Conservation (phyloP, 352 stramenopile genomes). For the Globisporangium uncinulatum region DNA sequence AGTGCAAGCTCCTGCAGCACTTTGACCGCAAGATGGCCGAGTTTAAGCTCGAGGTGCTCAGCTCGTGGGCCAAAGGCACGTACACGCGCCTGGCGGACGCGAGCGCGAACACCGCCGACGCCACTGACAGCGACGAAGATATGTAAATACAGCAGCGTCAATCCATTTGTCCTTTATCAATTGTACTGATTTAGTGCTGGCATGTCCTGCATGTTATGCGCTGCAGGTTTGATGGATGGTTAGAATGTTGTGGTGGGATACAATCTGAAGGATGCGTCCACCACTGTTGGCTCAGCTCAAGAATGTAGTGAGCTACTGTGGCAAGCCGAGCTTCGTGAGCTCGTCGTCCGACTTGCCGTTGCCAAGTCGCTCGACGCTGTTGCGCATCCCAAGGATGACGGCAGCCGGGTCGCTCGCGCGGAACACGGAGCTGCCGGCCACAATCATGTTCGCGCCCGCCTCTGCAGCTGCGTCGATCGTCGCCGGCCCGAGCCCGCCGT, state of each 20-base stretch:
- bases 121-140: conserved; percentile 24
- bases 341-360: conserved; percentile 69
- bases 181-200: no score
- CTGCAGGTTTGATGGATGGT: neutral
- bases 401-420: conserved; percentile 55
- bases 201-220: neutral
- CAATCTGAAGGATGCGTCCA: no score
- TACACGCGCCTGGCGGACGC: conserved; percentile 66
- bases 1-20: conserved; percentile 94
- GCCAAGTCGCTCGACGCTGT: conserved; percentile 76
- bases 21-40: conserved; percentile 87
- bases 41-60: conserved; percentile 80
- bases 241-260: no score
- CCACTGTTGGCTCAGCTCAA: no score
- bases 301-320: neutral
- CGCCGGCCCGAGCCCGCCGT: conserved; percentile 91
- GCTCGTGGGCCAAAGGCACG: conserved; percentile 66
- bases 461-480: conserved; percentile 93
- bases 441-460: conserved; percentile 97
- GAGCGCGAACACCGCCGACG: conserved; percentile 32
- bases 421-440: conserved; percentile 94
- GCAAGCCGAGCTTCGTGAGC: conserved; percentile 42
- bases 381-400: conserved; percentile 76
- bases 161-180: no score
- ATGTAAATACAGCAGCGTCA: conserved; percentile 18